Evolutionary conservation across 73 alveolate genomes (phyloP).

Genomic region (Paramecium tetraurelia): DNA sequence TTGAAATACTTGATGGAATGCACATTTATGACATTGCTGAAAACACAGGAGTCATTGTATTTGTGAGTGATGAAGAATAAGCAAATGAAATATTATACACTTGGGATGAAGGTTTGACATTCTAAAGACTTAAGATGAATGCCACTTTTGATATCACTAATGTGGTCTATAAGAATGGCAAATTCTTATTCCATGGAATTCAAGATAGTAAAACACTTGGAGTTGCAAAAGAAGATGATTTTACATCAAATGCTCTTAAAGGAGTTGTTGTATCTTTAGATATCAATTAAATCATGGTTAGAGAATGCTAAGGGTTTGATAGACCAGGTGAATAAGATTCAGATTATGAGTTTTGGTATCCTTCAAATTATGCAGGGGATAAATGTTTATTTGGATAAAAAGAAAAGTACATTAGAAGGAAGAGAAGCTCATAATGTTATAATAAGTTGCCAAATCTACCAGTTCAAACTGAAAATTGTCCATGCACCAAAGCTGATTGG

Average conservation of each 20-base stretch:
- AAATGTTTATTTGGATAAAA: conserved; percentile 81
- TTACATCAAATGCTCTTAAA: conserved; percentile 67
- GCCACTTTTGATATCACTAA: neutral
- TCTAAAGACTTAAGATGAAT: conserved; percentile 32
- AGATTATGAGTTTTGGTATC: conserved; percentile 88
- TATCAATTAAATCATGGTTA: conserved; percentile 75
- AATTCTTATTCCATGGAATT: conserved; percentile 70
- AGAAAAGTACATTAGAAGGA: conserved; percentile 77
- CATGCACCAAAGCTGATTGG: conserved; percentile 83
- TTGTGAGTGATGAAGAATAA: conserved; percentile 79
- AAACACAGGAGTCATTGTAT: conserved; percentile 85
- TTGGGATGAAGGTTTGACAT: conserved; percentile 83
- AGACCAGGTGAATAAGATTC: conserved; percentile 63
- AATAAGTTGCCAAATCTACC: conserved; percentile 65
- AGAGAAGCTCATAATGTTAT: conserved; percentile 73
- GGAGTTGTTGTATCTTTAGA: conserved; percentile 67
- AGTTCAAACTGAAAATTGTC: conserved; percentile 68
- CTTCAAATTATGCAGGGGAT: conserved; percentile 72
- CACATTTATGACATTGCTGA: conserved; percentile 83
- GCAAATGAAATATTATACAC: conserved; percentile 56
- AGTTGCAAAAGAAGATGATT: conserved; percentile 53
- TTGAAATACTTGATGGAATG: conserved; percentile 78
- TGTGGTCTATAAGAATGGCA: neutral
- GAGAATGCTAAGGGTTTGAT: conserved; percentile 82
- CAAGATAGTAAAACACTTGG: conserved; percentile 61